phyloP scores from a whole-genome alignment of 768 basidiomycete genomes.

The Kwoniella mangroviensis region DNA sequence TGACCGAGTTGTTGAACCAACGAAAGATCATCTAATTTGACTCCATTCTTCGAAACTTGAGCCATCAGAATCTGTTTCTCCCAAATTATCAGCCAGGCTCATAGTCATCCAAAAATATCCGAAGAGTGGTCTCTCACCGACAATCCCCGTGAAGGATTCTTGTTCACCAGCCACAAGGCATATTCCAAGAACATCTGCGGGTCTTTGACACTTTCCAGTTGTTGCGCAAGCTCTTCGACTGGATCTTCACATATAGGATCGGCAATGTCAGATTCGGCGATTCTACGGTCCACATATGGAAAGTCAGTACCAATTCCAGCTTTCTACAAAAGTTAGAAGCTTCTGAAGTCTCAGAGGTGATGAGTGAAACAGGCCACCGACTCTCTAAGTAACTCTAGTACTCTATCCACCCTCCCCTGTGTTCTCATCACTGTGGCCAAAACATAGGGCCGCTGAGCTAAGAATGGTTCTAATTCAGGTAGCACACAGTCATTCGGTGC shows the following conservation, averaged over 20 bases:
- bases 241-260: slow-evolving; percentile 72
- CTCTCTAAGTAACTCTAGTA: slow-evolving; percentile 73
- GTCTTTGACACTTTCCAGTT: slow-evolving; percentile 68
- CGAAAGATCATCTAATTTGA: slow-evolving; percentile 67
- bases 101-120: too few species aligned
- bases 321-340: background rate
- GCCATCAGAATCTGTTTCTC: slow-evolving; percentile 66
- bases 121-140: slow-evolving; percentile 62
- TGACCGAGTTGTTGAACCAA: slow-evolving; percentile 66
- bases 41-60: slow-evolving; percentile 65
- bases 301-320: slow-evolving; percentile 61
- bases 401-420: slow-evolving; percentile 65
- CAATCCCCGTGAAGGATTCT: slow-evolving; percentile 71
- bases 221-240: slow-evolving; percentile 64
- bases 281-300: slow-evolving; percentile 58
- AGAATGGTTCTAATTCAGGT: slow-evolving; percentile 67
- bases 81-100: background rate
- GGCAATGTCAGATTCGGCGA: slow-evolving; percentile 69
- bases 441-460: slow-evolving; percentile 68
- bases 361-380: slow-evolving; percentile 57
- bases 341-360: background rate
- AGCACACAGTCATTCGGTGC: slow-evolving; percentile 65
- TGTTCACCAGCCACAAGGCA: slow-evolving; percentile 77
- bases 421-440: slow-evolving; percentile 69
- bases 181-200: slow-evolving; percentile 70